Percentiles rank a stretch among this genome's conserved stretches.
These are phyloP conservation scores for Ploettnerulaceae sp. DNA, from an alignment of 2,329 filamentous ascomycete genomes.

Conservation along the genomic window DNA sequence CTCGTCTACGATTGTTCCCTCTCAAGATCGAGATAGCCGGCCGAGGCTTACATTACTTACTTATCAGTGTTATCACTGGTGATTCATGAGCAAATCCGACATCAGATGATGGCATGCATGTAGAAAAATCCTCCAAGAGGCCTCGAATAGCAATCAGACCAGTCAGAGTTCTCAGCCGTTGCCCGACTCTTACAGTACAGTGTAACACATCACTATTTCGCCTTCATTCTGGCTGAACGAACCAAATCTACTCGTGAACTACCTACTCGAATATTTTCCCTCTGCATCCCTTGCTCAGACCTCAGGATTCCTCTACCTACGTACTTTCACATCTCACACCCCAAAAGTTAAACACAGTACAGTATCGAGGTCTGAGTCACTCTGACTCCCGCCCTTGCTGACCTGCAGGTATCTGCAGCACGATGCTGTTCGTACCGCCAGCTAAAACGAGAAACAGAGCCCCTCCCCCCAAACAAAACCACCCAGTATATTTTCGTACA, in stretches of 20 bases:
- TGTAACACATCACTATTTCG: constrained; percentile 7
- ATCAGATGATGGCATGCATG: neutral
- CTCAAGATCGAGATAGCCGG: neutral
- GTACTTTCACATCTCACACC: neutral
- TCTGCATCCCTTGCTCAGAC: neutral
- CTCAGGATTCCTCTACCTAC: neutral
- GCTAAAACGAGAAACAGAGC: constrained; percentile 1
- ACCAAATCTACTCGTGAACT: neutral
- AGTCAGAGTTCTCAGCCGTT: constrained; percentile 3
- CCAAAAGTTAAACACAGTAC: constrained; percentile 4
- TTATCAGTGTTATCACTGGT: too few species aligned
- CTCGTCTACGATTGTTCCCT: neutral
- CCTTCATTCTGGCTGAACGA: neutral
- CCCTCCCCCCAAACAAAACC: neutral
- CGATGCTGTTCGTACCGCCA: too few species aligned
- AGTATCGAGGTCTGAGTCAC: constrained; percentile 22
- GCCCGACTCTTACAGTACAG: neutral
- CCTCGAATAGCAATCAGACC: neutral
- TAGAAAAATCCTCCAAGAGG: neutral
- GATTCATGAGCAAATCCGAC: neutral
- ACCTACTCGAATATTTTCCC: neutral
- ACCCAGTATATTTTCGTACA: too few species aligned
- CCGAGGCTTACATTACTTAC: too few species aligned
- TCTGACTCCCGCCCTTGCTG: constrained; percentile 13
- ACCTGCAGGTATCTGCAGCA: constrained; percentile 1